Conservation (phyloP, 768 basidiomycete species). For the Amyloporia xantha region DNA sequence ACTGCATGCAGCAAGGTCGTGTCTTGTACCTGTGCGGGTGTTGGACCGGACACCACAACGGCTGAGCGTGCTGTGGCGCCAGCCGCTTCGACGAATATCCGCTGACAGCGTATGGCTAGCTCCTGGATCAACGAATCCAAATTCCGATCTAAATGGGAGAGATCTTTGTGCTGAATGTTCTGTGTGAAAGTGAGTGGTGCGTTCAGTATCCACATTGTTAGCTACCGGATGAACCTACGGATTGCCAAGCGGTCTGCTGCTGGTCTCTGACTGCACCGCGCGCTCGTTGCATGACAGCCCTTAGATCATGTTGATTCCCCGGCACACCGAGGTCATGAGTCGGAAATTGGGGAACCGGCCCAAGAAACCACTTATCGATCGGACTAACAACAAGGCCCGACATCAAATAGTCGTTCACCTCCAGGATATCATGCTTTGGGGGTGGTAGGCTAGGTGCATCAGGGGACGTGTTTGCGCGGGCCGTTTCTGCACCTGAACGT, state of each 20-base stretch:
- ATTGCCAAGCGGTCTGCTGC: constrained; percentile 13
- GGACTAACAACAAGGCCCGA: constrained; percentile 60
- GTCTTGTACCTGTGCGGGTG: constrained; percentile 1
- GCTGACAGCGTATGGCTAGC: constrained; percentile 52
- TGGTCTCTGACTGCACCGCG: constrained; percentile 41
- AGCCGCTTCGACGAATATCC: constrained; percentile 56
- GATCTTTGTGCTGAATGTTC: constrained; percentile 42
- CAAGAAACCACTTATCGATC: constrained; percentile 78
- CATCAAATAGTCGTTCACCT: constrained; percentile 76
- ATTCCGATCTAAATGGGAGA: constrained; percentile 59
- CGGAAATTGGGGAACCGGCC: constrained; percentile 47
- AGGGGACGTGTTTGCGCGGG: constrained; percentile 42
- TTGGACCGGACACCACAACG: constrained; percentile 10
- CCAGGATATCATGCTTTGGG: constrained; percentile 64
- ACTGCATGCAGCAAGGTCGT: constrained; percentile 4
- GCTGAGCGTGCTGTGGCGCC: constrained; percentile 60
- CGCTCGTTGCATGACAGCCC: constrained; percentile 40
- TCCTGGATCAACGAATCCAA: constrained; percentile 59
- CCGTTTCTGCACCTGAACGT: constrained; percentile 32
- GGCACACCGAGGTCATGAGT: constrained; percentile 44
- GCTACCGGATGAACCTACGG: constrained; percentile 1
- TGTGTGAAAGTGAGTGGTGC: constrained; percentile 19
- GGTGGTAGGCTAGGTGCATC: constrained; percentile 40
- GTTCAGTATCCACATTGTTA: not conserved
- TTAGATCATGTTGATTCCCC: constrained; percentile 28